Evolutionary conservation across 169 alveolate species (phyloP).

Genomic region (Theileria orientalis): DNA sequence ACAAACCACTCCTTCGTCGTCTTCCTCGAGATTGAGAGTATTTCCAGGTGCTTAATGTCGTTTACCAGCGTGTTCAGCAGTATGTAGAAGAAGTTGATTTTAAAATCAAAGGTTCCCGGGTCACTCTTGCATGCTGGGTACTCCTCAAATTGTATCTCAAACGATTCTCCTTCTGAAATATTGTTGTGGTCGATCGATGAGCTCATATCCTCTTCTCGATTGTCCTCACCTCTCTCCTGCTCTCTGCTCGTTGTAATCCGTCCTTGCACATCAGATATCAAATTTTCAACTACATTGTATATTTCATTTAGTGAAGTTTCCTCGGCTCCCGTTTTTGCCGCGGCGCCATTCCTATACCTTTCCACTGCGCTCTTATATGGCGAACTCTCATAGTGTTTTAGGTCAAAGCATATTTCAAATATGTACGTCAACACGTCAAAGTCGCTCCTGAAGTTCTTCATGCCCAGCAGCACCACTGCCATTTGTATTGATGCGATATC

Average conservation of each 20-base stretch:
- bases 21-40: slow-evolving; percentile 36
- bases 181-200: too few species aligned
- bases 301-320: not conserved
- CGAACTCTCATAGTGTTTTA: slow-evolving; percentile 15
- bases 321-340: not conserved
- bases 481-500: slow-evolving; percentile 50
- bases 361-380: not conserved
- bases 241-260: not conserved
- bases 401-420: slow-evolving; percentile 11
- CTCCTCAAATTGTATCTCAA: not conserved
- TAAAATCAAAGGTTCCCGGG: slow-evolving; percentile 46
- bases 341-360: not conserved
- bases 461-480: slow-evolving; percentile 21
- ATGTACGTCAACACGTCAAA: not conserved
- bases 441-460: slow-evolving; percentile 13
- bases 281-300: not conserved
- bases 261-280: not conserved
- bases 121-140: not conserved
- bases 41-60: slow-evolving; percentile 45
- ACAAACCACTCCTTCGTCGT: slow-evolving; percentile 13
- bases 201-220: not conserved
- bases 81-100: slow-evolving; percentile 16
- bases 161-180: slow-evolving; percentile 1
- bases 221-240: not conserved
- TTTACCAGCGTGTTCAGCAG: slow-evolving; percentile 24